Evolutionary conservation across 2,329 filamentous ascomycete species (phyloP).

Genomic region (Phialophora tarda): DNA sequence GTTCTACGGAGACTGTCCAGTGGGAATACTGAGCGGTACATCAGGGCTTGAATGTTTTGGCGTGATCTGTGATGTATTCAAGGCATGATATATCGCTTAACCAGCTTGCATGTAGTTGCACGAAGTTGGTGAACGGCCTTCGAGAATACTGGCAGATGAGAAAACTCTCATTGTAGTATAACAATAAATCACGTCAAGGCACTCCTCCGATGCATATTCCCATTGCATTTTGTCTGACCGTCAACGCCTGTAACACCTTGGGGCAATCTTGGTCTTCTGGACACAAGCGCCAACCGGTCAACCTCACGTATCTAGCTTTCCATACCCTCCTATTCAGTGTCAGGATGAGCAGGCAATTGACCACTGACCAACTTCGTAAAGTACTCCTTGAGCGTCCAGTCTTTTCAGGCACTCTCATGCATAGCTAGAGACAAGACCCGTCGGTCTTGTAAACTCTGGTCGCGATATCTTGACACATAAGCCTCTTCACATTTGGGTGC

Average conservation of each 20-base stretch:
- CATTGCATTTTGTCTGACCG: not conserved
- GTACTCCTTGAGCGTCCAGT: not conserved
- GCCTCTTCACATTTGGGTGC: not conserved
- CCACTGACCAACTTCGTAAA: not conserved
- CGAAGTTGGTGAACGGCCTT: too few species aligned
- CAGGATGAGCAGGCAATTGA: not conserved
- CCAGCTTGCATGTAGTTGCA: too few species aligned
- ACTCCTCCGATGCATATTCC: too few species aligned
- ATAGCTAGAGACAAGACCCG: not conserved
- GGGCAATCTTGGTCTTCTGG: not conserved
- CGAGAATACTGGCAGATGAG: too few species aligned
- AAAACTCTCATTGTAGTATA: too few species aligned
- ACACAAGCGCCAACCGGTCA: not conserved
- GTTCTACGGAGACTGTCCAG: too few species aligned
- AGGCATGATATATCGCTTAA: too few species aligned
- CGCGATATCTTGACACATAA: not conserved
- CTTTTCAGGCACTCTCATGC: not conserved
- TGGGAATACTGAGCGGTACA: too few species aligned
- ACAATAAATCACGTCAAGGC: too few species aligned
- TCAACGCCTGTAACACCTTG: not conserved
- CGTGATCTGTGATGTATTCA: too few species aligned
- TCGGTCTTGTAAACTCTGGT: not conserved
- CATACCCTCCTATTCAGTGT: not conserved
- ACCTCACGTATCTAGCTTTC: not conserved
- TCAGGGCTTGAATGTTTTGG: too few species aligned